Percentiles rank a stretch among this genome's conserved stretches.
Evolutionary conservation across 2,329 filamentous ascomycete species (phyloP).

Genomic region (Myrmaecium sp.): DNA sequence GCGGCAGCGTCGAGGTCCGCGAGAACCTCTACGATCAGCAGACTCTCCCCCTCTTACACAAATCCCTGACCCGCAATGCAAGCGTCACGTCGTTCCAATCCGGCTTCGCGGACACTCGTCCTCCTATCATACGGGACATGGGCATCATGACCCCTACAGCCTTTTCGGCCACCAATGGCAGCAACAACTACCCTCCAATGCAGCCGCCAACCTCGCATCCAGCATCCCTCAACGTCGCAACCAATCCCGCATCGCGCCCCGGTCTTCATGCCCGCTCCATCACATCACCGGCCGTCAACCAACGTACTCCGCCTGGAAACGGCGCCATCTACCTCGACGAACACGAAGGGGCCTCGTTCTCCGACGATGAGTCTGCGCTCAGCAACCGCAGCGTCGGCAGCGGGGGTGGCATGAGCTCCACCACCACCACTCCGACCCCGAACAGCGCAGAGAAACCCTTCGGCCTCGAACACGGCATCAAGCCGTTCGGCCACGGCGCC

Average conservation of each 20-base stretch:
- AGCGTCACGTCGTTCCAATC: constrained; percentile 69
- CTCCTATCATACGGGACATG: constrained; percentile 39
- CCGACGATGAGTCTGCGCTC: constrained; percentile 42
- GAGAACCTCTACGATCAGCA: constrained; percentile 86
- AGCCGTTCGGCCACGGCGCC: background rate
- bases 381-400: constrained; percentile 15
- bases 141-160: constrained; percentile 39
- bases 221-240: too few species aligned
- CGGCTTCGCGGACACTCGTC: constrained; percentile 58
- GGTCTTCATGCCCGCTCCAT: constrained; percentile 65
- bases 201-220: constrained; percentile 4
- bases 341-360: constrained; percentile 56
- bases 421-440: too few species aligned
- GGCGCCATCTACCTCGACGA: constrained; percentile 63
- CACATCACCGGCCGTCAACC: constrained; percentile 53
- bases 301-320: constrained; percentile 30
- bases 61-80: constrained; percentile 56
- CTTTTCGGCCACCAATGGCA: constrained; percentile 21
- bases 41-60: constrained; percentile 75
- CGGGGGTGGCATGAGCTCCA: constrained; percentile 20
- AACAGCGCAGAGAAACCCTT: too few species aligned
- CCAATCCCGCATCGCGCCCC: constrained; percentile 40
- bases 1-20: constrained; percentile 43
- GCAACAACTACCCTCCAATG: constrained; percentile 12
- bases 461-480: constrained; percentile 19